Evolutionary conservation across 371 early-diverging fungal genomes (phyloP), one percentile per base, ranked within the genome.

Genomic region (Mucor indicus): DNA sequence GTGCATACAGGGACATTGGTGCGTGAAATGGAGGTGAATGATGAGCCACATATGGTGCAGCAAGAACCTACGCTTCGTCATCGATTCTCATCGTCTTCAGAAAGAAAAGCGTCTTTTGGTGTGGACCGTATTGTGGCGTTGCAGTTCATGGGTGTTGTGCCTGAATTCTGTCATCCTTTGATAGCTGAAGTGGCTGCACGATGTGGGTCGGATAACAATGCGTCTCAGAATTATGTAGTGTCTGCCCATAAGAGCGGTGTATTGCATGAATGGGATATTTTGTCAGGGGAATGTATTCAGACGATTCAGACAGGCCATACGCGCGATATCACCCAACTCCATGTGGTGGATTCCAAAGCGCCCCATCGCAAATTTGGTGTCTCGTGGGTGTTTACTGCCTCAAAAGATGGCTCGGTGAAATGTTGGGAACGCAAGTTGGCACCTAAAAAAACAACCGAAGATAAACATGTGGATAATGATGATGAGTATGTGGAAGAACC

Each of bases 381-480:
- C n/a, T 58, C 56, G 6, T 54, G 61, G 55, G 50, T 68, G 0
- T 68, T 64, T 31, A 58, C 64, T 4, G 58, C 58, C 1, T 60
- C 61, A 0, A 68, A 55, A 23, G 69, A 68, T 20, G 69, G 69
- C 0, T 47, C 45, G 2, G 38, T 64, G 23, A 51, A 55, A 12
- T 64, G 64, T 9, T 64, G 64, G 95, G 24, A 85, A 40, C 49
- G 56, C 21, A 24, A 35, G 0, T 25, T 53, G 4, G 21, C 33
- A 12, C 12, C 38, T 1, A 31, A 20, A 15, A 19, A 29, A 16
- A 37, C 39, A 24, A 19, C 17, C 22, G 2, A 17, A 5, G 19
- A 27, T 0, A 21, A 47, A 9, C n/a, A 19, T 11, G n/a, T 11
- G 0, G 20, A 39, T 11, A 35, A 44, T 24, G 48, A 47, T 9